Base-by-base conservation (phyloP, 2,329 filamentous ascomycete species). In the Clarireedia homoeocarpa region DNA sequence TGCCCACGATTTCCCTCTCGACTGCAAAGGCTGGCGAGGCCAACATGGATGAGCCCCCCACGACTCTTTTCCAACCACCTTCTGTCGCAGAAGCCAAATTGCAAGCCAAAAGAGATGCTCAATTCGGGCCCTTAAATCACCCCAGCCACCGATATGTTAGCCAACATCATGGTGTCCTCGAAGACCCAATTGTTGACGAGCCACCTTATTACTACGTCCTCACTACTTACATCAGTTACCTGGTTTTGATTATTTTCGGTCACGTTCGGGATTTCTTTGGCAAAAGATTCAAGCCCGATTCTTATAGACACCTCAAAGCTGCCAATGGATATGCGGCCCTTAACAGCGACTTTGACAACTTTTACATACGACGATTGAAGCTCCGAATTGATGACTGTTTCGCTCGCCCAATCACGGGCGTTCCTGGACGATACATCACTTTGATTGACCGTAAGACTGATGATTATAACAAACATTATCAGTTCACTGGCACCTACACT, bases 301-400 rank as follows among this genome's bases (percentile, higher is more conserved):
- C 79, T 57, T 97, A 97, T 73, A 85, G 83, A 68, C 86, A 94
- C 66, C 77, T 97, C 67, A 88, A 88, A 69, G 81, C 86, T 39
- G 81, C 83, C 62, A 89, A 96, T 70, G 94, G 94, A 60, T 97
- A 96, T 69, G 94, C 92, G 10, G 91, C 94, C 2, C 79, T 99
- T 62, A 97, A 96, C 73, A 95, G 91, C 67, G 94, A 99, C 72
- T 99, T 99, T 69, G 94, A 99, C 77, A 97, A 92, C 73, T 99
- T 99, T 72, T 99, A 99, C 73, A 89, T 92, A 56, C 84, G 94
- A 56, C 82, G 94, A 59, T 73, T 99, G 69, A 97, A 99, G 78
- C 82, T 91, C 76, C 85, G 94, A 61, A 90, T 99, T 69, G 95
- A 97, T 65, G 94, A 99, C 73, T 96, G 91, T 76, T 99, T 99